These are phyloP conservation scores for Balansia obtecta DNA, from an alignment of 2,329 filamentous ascomycete species.

Conservation along the genomic window DNA sequence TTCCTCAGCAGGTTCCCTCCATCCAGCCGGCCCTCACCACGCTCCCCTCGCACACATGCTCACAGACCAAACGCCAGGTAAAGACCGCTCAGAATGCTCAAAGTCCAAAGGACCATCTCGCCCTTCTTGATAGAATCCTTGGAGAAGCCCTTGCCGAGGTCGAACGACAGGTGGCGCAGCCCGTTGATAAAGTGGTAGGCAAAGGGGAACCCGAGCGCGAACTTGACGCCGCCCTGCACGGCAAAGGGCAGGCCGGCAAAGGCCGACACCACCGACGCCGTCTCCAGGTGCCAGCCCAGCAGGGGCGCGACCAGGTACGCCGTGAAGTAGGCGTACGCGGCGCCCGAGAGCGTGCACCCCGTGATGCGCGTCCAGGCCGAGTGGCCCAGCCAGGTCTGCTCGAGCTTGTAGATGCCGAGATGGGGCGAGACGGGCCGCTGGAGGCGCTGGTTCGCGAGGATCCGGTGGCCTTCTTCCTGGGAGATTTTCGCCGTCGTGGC, in stretches of 20 bases:
- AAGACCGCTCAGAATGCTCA: constrained; percentile 28
- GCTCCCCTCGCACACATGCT: constrained; percentile 3
- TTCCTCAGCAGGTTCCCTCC: neutral
- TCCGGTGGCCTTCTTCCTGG: constrained; percentile 38
- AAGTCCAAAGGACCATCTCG: constrained; percentile 37
- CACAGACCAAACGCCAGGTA: constrained; percentile 38
- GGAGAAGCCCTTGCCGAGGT: constrained; percentile 37
- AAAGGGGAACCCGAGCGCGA: constrained; percentile 45
- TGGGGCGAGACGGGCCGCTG: constrained; percentile 76
- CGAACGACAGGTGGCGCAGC: constrained; percentile 40
- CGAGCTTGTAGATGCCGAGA: constrained; percentile 71
- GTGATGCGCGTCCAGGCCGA: constrained; percentile 71
- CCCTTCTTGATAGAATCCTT: constrained; percentile 32
- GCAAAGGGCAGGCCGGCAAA: constrained; percentile 47
- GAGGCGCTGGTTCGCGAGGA: constrained; percentile 73
- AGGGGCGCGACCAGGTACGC: constrained; percentile 72
- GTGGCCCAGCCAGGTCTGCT: constrained; percentile 74
- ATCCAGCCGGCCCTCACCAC: neutral
- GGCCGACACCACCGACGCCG: constrained; percentile 44
- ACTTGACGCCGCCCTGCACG: constrained; percentile 45
- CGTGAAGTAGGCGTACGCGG: constrained; percentile 67
- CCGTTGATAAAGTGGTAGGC: constrained; percentile 45
- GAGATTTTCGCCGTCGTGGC: constrained; percentile 47
- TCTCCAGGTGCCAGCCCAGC: constrained; percentile 52
- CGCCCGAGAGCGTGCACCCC: constrained; percentile 58